phyloP scores from a whole-genome alignment of 73 alveolate species.

The Paramecium biaurelia region DNA sequence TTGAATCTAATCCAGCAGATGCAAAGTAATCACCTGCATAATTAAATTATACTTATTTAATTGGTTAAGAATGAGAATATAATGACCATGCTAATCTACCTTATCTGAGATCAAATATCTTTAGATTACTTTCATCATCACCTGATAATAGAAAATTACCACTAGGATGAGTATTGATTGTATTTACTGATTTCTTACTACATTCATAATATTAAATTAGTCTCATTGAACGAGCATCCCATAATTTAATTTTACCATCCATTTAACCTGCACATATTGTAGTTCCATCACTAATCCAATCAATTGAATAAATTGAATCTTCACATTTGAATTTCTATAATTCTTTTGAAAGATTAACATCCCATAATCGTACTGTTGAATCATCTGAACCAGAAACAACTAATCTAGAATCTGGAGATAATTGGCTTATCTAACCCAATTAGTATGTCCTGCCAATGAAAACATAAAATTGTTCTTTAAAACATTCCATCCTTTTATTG shows the following conservation, averaged over 20 bases:
- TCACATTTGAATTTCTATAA: constrained; percentile 80
- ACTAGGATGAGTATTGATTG: constrained; percentile 92
- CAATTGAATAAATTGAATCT: constrained; percentile 81
- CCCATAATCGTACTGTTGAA: constrained; percentile 93
- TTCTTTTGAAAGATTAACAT: constrained; percentile 76
- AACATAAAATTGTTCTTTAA: constrained; percentile 87
- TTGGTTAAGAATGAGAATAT: constrained; percentile 95
- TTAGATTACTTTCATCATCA: constrained; percentile 91
- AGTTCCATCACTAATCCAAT: constrained; percentile 97
- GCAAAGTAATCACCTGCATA: constrained; percentile 96
- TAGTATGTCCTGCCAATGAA: constrained; percentile 96
- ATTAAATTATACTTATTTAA: constrained; percentile 86
- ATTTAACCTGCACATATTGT: constrained; percentile 90
- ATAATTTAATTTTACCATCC: constrained; percentile 96
- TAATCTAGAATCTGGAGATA: constrained; percentile 97
- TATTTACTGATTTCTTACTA: constrained; percentile 85
- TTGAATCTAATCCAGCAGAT: constrained; percentile 75
- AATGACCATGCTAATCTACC: constrained; percentile 95
- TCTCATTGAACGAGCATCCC: constrained; percentile 96
- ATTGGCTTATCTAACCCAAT: constrained; percentile 97
- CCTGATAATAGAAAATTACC: constrained; percentile 93
- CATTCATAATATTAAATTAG: constrained; percentile 91
- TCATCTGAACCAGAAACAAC: constrained; percentile 97
- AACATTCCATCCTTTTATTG: constrained; percentile 93
- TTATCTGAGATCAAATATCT: constrained; percentile 97